Evolutionary conservation across 768 basidiomycete species (phyloP).

Genomic region (Tylopilus felleus): DNA sequence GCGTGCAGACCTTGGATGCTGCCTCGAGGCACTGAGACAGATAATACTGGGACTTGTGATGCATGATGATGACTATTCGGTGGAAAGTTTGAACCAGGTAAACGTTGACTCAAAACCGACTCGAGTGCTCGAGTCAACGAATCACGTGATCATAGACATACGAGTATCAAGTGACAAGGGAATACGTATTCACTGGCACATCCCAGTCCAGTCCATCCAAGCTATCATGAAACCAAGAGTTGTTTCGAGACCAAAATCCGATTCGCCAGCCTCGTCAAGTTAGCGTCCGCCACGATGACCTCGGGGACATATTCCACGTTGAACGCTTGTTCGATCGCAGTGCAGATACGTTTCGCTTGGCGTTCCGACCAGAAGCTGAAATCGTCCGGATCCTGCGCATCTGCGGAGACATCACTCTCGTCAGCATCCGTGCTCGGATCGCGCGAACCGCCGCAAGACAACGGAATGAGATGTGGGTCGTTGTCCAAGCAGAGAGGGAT

Average conservation of each 20-base stretch:
- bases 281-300: slow-evolving; percentile 92
- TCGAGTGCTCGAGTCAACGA: neutral
- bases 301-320: slow-evolving; percentile 85
- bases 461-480: slow-evolving; percentile 77
- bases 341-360: slow-evolving; percentile 87
- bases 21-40: neutral
- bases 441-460: slow-evolving; percentile 49
- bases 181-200: neutral
- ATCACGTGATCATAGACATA: neutral
- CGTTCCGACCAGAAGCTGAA: slow-evolving; percentile 90
- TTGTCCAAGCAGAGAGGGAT: slow-evolving; percentile 86
- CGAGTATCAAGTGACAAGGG: too few relatives aligned
- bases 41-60: slow-evolving; percentile 3
- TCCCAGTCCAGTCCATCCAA: neutral
- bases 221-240: slow-evolving; percentile 37
- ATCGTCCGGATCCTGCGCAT: slow-evolving; percentile 77
- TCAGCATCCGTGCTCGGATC: slow-evolving; percentile 17
- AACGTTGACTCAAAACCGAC: neutral
- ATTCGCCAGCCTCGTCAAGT: slow-evolving; percentile 78
- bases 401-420: slow-evolving; percentile 19
- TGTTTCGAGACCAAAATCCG: slow-evolving; percentile 78
- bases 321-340: slow-evolving; percentile 76
- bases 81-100: neutral
- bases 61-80: neutral
- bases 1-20: neutral